A percentile compares a stretch with the other conserved stretches of the same genome.
These are phyloP conservation scores for Maudiozyma barnettii DNA, from an alignment of 805 yeast species.

Conservation along the genomic window DNA sequence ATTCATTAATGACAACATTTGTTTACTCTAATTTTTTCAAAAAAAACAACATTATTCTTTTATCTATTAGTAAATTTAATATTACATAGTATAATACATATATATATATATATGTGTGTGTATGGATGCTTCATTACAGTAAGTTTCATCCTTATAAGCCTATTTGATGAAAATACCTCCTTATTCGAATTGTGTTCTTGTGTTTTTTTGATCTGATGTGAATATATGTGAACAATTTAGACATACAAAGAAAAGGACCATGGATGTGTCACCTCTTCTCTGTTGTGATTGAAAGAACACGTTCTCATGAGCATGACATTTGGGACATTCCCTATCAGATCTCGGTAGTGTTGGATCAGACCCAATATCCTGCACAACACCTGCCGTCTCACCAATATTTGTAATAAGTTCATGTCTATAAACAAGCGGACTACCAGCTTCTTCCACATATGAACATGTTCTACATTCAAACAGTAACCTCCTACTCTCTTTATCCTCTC, in stretches of 20 bases:
- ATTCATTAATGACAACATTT: not conserved
- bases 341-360: conserved; percentile 96
- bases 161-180: too few species aligned
- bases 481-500: conserved; percentile 73
- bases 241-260: conserved; percentile 92
- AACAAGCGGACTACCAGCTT: conserved; percentile 79
- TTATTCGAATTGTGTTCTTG: conserved; percentile 26
- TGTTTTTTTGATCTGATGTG: conserved; percentile 31
- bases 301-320: conserved; percentile 78
- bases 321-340: conserved; percentile 87
- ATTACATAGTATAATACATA: not conserved
- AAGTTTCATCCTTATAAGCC: not conserved
- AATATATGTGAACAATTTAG: conserved; percentile 69
- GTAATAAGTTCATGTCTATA: conserved; percentile 89
- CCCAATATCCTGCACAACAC: conserved; percentile 92
- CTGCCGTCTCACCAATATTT: conserved; percentile 89
- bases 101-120: not conserved
- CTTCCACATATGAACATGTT: conserved; percentile 87
- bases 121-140: not conserved
- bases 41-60: not conserved
- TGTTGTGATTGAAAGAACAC: conserved; percentile 97
- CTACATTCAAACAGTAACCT: conserved; percentile 83
- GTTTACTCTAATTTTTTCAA: not conserved
- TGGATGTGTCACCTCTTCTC: conserved; percentile 86
- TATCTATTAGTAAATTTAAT: not conserved